Base-by-base conservation (phyloP, 2,329 filamentous ascomycete genomes). In the Penicillium sp. region DNA sequence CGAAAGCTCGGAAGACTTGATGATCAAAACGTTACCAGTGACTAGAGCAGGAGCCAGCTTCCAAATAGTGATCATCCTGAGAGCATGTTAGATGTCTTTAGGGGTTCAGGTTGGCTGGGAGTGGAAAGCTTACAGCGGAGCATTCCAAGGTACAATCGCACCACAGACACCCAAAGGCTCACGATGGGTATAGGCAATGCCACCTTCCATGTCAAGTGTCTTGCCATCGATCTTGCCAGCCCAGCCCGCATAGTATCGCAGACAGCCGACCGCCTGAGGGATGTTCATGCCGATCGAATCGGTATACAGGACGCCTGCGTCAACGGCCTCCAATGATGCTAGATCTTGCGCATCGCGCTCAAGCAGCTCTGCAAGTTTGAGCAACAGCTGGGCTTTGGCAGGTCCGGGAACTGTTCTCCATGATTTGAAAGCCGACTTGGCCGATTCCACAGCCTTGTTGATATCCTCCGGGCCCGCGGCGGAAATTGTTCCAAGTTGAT, bases 11-110 rank as follows among this genome's bases (percentile, higher is more conserved):
- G 86, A 85, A 2, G 84, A 83, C 12, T 89, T 90, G 35, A 82
- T 77, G 16, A 91, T 79, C 79, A 91, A 86, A 2, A 84, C 82
- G 67, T 86, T 89, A 1, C 86, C 86, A 2, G 84, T 83, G 1
- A 85, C 86, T 25, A 88, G 69, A 1, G 86, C 85, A 2, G 86
- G 83, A 45, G 82, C 79, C 3, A 82, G 82, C 67, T 89, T 89
- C 68, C 68, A 70, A 38, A 64, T 64, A 0, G 65, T 66, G 18
- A 68, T 67, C 65, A 68, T 67, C 18, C 65, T 67, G n/a, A 18
- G 21, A 23, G 15, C 4, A 9, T 7, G 31, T 53, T 29, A 53
- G 52, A n/a, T 2, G 10, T 16, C 21, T 5, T 7, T 10, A 3
- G 42, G 13, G 37, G 7, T 25, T 6, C 6, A 12, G 16, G 23